Base-by-base conservation (phyloP, 768 basidiomycete genomes). In the Kwoniella europaea region DNA sequence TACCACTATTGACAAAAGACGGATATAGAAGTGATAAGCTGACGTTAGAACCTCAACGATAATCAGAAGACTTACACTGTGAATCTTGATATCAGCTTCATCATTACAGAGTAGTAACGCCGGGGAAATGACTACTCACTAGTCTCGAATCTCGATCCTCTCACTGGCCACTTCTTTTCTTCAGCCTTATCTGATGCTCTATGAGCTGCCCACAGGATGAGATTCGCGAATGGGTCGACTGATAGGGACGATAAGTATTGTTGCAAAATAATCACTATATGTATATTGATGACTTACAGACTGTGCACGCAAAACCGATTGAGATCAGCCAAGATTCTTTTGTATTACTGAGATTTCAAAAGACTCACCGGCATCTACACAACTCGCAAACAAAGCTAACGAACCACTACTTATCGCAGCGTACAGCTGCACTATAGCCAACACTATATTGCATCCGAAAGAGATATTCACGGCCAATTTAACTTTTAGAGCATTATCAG, bases 401-500 rank as follows among this genome's bases (percentile, higher is more conserved):
- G 93, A 96, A 4, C 88, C 72, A 1, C 93, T 91, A 1, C 92
- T 91, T 63, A 92, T 87, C 13, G 97, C 96, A 13, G 92, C 96
- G 80, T 98, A 99, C 76, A 99, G 92, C 71, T 82, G 75, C 16
- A 78, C n/a, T 15, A 74, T 65, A 2, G 80, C 80, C 16, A 96
- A 87, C 22, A 84, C 82, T 69, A 92, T 84, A 82, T 98, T 98
- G 55, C 88, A 87, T 42, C 88, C 78, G n/a, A 98, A 86, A 78
- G 92, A 93, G 13, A 91, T 90, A 84, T 89, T 92, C 46, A 98
- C 85, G 4, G 95, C 96, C 56, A 95, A 91, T 84, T 91, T 92
- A 73, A 98, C 89, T 92, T 95, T 69, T 27, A 92, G 76, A 20
- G 91, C 90, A 46, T 87, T 86, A 41, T 87, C 86, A 44, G 90